Conservation (phyloP, 2,329 filamentous ascomycete genomes). For the Xylaria sp. region DNA sequence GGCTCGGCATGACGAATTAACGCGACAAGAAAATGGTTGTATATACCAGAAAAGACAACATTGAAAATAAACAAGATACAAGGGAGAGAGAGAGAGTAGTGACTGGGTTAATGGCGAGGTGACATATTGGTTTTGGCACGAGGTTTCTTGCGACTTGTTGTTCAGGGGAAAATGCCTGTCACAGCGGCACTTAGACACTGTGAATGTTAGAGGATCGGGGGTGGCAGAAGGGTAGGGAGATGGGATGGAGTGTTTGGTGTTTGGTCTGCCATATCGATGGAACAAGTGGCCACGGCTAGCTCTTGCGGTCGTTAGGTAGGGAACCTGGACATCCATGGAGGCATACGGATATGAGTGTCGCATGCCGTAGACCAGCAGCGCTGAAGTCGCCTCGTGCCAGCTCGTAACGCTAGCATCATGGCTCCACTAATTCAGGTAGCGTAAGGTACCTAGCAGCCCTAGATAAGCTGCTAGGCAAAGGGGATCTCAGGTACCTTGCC, state of each 20-base stretch:
- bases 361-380: neutral
- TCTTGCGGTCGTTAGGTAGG: neutral
- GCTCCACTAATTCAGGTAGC: neutral
- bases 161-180: neutral
- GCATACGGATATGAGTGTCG: neutral
- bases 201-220: neutral
- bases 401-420: too few species aligned
- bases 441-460: neutral
- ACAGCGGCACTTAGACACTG: neutral
- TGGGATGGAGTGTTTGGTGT: neutral
- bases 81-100: neutral
- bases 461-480: neutral
- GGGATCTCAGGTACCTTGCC: conserved; percentile 1
- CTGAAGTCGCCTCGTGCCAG: too few species aligned
- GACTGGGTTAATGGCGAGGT: neutral
- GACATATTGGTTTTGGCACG: neutral
- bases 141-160: neutral
- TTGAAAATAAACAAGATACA: neutral
- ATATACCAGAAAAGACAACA: neutral
- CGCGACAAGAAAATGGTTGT: neutral
- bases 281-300: neutral
- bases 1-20: conserved; percentile 5
- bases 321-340: neutral
- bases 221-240: neutral
- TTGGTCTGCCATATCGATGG: neutral